Evolutionary conservation across 2,329 filamentous ascomycete genomes (phyloP).

Genomic region (Claviceps pazoutovae): DNA sequence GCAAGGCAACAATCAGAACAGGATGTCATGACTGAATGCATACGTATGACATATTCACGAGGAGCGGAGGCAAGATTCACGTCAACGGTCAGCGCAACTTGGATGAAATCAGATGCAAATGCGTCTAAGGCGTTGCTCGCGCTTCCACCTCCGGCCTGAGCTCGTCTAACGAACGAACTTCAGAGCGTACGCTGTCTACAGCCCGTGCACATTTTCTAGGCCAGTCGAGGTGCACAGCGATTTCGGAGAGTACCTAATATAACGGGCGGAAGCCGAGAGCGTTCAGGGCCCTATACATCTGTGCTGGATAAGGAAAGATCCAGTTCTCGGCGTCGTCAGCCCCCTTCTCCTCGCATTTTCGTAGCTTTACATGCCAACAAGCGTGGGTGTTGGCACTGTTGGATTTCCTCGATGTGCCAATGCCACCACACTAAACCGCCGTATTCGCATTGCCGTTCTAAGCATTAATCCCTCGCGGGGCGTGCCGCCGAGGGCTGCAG

Average conservation of each 20-base stretch:
- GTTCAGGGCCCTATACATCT: too few species aligned
- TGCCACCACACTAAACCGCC: background rate
- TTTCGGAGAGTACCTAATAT: too few species aligned
- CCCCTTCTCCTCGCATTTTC: background rate
- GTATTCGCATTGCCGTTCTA: background rate
- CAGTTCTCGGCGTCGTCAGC: too few species aligned
- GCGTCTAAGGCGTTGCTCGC: too few species aligned
- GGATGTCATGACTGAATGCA: slow-evolving; percentile 9
- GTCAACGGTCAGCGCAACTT: background rate
- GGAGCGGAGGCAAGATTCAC: slow-evolving; percentile 11
- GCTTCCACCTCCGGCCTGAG: too few species aligned
- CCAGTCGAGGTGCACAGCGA: too few species aligned
- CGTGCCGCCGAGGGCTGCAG: background rate
- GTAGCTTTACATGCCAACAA: background rate
- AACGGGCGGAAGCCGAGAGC: too few species aligned
- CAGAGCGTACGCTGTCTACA: too few species aligned
- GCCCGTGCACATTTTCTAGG: too few species aligned
- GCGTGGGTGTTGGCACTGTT: background rate
- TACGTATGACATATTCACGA: slow-evolving; percentile 34
- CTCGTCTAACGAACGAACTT: too few species aligned
- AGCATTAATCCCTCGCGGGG: background rate
- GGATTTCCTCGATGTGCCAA: too few species aligned
- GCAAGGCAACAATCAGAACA: slow-evolving; percentile 4
- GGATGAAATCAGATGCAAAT: too few species aligned
- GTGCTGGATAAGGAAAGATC: background rate